These are phyloP conservation scores for Wickerhamiella pararugosa DNA, from an alignment of 1,139 yeast genomes.

Conservation along the genomic window DNA sequence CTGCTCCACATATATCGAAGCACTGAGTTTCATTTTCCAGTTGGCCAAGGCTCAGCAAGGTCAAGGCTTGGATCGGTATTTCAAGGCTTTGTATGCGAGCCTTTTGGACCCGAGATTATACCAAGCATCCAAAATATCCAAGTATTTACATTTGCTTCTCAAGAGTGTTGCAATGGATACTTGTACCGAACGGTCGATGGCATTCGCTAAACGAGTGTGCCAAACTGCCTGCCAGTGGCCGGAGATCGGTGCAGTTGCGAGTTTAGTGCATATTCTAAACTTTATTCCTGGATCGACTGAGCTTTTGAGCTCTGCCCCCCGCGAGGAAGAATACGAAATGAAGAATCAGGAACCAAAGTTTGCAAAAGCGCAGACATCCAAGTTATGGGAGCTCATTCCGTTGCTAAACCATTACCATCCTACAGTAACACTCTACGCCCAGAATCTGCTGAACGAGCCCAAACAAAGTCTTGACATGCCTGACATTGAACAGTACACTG, in stretches of 20 bases:
- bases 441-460: constrained; percentile 35
- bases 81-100: constrained; percentile 80
- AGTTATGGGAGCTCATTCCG: constrained; percentile 73
- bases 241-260: constrained; percentile 80
- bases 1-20: constrained; percentile 89
- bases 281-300: constrained; percentile 35
- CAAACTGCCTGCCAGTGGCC: constrained; percentile 80
- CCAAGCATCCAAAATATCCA: constrained; percentile 63
- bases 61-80: constrained; percentile 49
- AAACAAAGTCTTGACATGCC: constrained; percentile 46
- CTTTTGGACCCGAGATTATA: constrained; percentile 73
- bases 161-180: constrained; percentile 67
- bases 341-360: constrained; percentile 80
- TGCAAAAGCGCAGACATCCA: constrained; percentile 67
- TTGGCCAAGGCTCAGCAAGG: constrained; percentile 29
- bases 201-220: constrained; percentile 80
- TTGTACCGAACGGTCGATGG: constrained; percentile 53
- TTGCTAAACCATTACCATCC: constrained; percentile 83
- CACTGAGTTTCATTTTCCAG: constrained; percentile 71
- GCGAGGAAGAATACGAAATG: constrained; percentile 46
- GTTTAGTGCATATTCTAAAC: constrained; percentile 63
- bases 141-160: constrained; percentile 72
- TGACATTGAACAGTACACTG: constrained; percentile 74
- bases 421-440: constrained; percentile 70
- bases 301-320: constrained; percentile 22